Conservation (phyloP, 306 rosid species). For the Astragalus glycyphyllos region DNA sequence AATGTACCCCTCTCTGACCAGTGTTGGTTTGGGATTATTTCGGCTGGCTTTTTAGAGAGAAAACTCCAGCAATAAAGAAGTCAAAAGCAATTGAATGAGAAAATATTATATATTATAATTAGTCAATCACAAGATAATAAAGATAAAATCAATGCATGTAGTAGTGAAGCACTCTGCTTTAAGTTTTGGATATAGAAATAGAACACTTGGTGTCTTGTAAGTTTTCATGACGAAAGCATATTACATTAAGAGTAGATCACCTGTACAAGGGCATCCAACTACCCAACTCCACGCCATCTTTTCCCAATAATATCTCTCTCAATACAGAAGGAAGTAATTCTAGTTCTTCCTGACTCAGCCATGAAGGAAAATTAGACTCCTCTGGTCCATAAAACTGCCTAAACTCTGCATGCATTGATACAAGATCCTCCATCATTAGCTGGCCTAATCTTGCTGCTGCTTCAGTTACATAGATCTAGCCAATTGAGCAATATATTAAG, state of each 20-base stretch:
- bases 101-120: neutral
- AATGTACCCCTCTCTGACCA: conserved; percentile 21
- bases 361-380: conserved; percentile 57
- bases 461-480: conserved; percentile 78
- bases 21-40: neutral
- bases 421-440: conserved; percentile 92
- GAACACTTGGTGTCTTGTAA: conserved; percentile 4
- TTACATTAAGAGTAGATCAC: conserved; percentile 48
- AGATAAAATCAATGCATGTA: conserved; percentile 11
- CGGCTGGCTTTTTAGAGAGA: conserved; percentile 14
- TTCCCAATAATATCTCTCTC: conserved; percentile 70
- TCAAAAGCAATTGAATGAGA: conserved; percentile 13
- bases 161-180: conserved; percentile 18
- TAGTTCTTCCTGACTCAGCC: conserved; percentile 76
- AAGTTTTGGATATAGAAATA: conserved; percentile 29
- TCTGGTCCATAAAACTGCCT: conserved; percentile 78
- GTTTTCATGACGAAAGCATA: conserved; percentile 19
- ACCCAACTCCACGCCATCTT: conserved; percentile 72
- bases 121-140: conserved; percentile 19
- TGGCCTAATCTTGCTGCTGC: conserved; percentile 78
- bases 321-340: conserved; percentile 60
- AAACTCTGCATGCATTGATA: conserved; percentile 76
- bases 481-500: conserved; percentile 41
- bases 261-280: conserved; percentile 88
- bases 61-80: conserved; percentile 7